Evolutionary conservation across 352 stramenopile genomes (phyloP).

Genomic region (Phytophthora multivora): DNA sequence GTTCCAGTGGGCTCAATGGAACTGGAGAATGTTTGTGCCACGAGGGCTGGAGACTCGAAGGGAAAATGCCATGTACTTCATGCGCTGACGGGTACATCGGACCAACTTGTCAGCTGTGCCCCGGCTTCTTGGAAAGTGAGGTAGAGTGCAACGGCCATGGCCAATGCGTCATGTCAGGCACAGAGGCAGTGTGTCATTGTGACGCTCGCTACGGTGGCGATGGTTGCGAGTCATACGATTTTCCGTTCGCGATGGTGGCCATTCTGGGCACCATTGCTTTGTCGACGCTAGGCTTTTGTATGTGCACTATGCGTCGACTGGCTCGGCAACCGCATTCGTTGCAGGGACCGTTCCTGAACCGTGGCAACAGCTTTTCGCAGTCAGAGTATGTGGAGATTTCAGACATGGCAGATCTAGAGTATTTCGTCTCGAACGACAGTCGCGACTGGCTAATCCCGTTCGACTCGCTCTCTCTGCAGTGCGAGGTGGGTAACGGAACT

Average conservation of each 20-base stretch:
- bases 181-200: slow-evolving; percentile 66
- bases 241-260: slow-evolving; percentile 81
- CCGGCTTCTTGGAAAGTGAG: slow-evolving; percentile 75
- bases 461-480: slow-evolving; percentile 85
- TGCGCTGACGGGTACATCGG: slow-evolving; percentile 84
- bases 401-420: slow-evolving; percentile 86
- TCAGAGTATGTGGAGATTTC: slow-evolving; percentile 89
- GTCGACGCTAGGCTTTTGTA: slow-evolving; percentile 84
- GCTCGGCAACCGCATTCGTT: slow-evolving; percentile 68
- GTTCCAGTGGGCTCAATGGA: slow-evolving; percentile 76
- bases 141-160: slow-evolving; percentile 76
- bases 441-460: slow-evolving; percentile 92
- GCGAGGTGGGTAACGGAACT: slow-evolving; percentile 87
- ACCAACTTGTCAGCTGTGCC: slow-evolving; percentile 68
- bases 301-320: slow-evolving; percentile 85
- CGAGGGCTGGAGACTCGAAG: slow-evolving; percentile 70
- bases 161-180: slow-evolving; percentile 58
- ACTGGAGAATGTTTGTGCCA: slow-evolving; percentile 82
- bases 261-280: slow-evolving; percentile 80
- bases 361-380: slow-evolving; percentile 75
- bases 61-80: slow-evolving; percentile 67
- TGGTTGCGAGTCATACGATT: slow-evolving; percentile 86
- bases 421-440: slow-evolving; percentile 87
- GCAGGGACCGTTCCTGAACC: slow-evolving; percentile 49
- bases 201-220: slow-evolving; percentile 75